Evolutionary conservation across 345 rosid species (phyloP), one percentile per base, ranked within the genome.

Genomic region (Trapa bicornis): DNA sequence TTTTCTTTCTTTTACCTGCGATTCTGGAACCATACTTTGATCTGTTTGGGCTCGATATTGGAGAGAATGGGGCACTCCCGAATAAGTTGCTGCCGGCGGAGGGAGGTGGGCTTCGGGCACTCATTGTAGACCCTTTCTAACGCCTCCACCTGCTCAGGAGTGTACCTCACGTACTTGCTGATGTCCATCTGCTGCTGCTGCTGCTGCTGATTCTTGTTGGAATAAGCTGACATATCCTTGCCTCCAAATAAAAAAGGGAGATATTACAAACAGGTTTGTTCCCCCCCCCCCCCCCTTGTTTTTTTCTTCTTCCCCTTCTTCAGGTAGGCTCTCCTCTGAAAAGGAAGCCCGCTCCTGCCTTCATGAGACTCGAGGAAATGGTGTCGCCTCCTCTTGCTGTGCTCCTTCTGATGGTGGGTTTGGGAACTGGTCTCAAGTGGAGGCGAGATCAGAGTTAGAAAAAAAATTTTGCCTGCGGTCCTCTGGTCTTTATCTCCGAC

Each of bases 91-190:
- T 87, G 93, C 74, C 89, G 75, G 74, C 85, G 82, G 65, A 87
- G 71, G 61, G 92, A 87, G 71, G 84, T 85, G 67, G 92, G 92
- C 84, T 87, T 87, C 48, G 92, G 92, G 75, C 90, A 87, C 79
- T 87, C 93, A 45, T 72, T 52, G 75, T 87, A 87, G 5, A 87
- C 85, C 72, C 88, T 83, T 80, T 87, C 89, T 76, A 87, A 74
- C 68, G 93, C 89, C 73, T 87, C 93, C 29, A 85, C 93, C 70
- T 87, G 93, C 79, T 85, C 89, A 38, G 93, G 88, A 45, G 88
- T 85, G 65, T 85, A 87, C 74, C 89, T 75, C 71, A 87, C 90
- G 61, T 87, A 87, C 79, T 87, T 87, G 75, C 82, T 80, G 29
- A 68, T 32, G 71, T 87, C 93, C 93, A 85, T 83, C 67, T 75